Conservation (phyloP, 2,329 filamentous ascomycete species). For the Shiraia bambusicola region DNA sequence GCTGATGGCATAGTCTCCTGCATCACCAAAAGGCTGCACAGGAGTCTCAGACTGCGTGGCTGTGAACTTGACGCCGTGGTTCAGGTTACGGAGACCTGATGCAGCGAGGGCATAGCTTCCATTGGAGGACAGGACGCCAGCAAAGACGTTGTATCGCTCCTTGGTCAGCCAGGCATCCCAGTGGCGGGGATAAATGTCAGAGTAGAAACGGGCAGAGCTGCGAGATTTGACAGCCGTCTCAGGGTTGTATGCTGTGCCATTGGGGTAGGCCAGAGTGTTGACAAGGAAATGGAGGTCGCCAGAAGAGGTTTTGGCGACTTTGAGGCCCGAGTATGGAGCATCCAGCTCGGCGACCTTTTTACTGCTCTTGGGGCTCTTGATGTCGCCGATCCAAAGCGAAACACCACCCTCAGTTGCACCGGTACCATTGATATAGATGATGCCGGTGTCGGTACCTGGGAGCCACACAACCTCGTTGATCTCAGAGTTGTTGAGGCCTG, state of each 20-base stretch:
- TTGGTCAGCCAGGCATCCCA: conserved; percentile 76
- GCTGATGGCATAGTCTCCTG: conserved; percentile 75
- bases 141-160: conserved; percentile 73
- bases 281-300: conserved; percentile 51
- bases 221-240: conserved; percentile 59
- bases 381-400: conserved; percentile 40
- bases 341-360: conserved; percentile 45
- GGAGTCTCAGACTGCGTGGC: conserved; percentile 64
- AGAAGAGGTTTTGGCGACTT: conserved; percentile 46
- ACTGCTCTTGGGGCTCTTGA: conserved; percentile 30
- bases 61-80: conserved; percentile 61
- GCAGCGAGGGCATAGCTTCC: conserved; percentile 29
- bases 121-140: conserved; percentile 57
- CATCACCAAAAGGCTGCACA: conserved; percentile 74
- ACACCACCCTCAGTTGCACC: conserved; percentile 52
- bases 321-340: conserved; percentile 53
- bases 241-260: conserved; percentile 70
- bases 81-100: conserved; percentile 52
- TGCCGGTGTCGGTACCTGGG: conserved; percentile 45
- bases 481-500: conserved; percentile 35
- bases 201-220: conserved; percentile 70
- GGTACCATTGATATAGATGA: conserved; percentile 67
- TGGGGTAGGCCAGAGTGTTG: conserved; percentile 64
- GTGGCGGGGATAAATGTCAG: conserved; percentile 73
- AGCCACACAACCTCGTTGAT: conserved; percentile 40